phyloP scores from a whole-genome alignment of 306 rosid genomes.

The Canavalia gladiata region DNA sequence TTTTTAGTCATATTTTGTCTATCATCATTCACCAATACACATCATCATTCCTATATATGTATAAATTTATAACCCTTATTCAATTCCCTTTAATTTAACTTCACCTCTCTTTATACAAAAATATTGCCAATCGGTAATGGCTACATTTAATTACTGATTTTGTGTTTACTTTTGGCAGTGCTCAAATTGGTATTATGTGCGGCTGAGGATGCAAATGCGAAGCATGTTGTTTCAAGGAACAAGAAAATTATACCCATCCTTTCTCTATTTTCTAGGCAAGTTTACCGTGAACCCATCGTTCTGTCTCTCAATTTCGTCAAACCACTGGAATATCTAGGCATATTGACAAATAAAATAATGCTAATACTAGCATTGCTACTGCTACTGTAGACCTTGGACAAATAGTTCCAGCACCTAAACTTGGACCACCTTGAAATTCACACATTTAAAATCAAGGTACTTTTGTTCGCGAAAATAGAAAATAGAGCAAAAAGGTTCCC shows the following conservation, averaged over 20 bases:
- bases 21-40: background rate
- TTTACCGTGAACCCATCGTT: conserved; percentile 19
- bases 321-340: background rate
- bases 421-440: conserved; percentile 30
- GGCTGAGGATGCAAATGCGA: background rate
- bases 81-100: background rate
- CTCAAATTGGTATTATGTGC: conserved; percentile 3
- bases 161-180: background rate
- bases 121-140: background rate
- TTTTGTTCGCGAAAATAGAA: no score
- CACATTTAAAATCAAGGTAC: background rate
- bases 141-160: background rate
- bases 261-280: conserved; percentile 43
- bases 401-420: conserved; percentile 2
- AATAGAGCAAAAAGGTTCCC: conserved; percentile 10
- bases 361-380: background rate
- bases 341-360: conserved; percentile 19
- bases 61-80: background rate
- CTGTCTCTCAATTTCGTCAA: conserved; percentile 25
- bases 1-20: conserved; percentile 33
- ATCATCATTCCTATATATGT: background rate
- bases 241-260: background rate
- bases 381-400: conserved; percentile 15
- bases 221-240: conserved; percentile 36
- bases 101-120: background rate